Evolutionary conservation across 306 rosid species (phyloP).

Genomic region (Abrus pulchellus): DNA sequence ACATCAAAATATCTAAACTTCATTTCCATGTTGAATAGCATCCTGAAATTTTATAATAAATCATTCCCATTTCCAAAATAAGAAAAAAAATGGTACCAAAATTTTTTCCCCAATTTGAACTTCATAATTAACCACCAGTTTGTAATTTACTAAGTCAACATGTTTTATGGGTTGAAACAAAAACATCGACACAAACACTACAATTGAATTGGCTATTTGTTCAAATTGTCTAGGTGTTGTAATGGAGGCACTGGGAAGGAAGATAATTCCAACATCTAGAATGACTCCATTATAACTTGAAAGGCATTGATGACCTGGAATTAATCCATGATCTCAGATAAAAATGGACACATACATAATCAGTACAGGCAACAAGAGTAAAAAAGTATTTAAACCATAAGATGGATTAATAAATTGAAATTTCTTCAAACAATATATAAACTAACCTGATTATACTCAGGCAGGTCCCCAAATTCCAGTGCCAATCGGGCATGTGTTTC

Average conservation of each 20-base stretch:
- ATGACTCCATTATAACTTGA: slow-evolving; percentile 36
- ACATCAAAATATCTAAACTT: slow-evolving; percentile 36
- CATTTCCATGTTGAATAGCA: slow-evolving; percentile 20
- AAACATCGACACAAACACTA: slow-evolving; percentile 6
- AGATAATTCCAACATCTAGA: slow-evolving; percentile 24
- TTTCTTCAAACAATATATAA: slow-evolving; percentile 26
- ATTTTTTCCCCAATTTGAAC: slow-evolving; percentile 10
- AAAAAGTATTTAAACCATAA: slow-evolving; percentile 22
- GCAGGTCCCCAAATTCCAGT: slow-evolving; percentile 91
- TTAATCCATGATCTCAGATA: slow-evolving; percentile 19
- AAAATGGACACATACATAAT: slow-evolving; percentile 25
- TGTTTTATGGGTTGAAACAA: slow-evolving; percentile 21
- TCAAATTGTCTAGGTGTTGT: slow-evolving; percentile 6
- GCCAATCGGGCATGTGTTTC: slow-evolving; percentile 97
- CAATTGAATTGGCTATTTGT: neutral
- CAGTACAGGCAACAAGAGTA: slow-evolving; percentile 14
- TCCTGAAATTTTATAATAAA: slow-evolving; percentile 28
- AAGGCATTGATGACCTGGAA: neutral
- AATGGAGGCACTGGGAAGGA: neutral
- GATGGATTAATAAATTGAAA: neutral
- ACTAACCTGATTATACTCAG: slow-evolving; percentile 93
- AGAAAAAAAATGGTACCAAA: neutral
- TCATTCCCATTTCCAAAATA: slow-evolving; percentile 29
- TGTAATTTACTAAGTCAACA: slow-evolving; percentile 25
- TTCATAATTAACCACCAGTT: slow-evolving; percentile 27